Base-by-base conservation (phyloP, 495 filamentous ascomycete genomes). In the Aspergillus heteromorphus region DNA sequence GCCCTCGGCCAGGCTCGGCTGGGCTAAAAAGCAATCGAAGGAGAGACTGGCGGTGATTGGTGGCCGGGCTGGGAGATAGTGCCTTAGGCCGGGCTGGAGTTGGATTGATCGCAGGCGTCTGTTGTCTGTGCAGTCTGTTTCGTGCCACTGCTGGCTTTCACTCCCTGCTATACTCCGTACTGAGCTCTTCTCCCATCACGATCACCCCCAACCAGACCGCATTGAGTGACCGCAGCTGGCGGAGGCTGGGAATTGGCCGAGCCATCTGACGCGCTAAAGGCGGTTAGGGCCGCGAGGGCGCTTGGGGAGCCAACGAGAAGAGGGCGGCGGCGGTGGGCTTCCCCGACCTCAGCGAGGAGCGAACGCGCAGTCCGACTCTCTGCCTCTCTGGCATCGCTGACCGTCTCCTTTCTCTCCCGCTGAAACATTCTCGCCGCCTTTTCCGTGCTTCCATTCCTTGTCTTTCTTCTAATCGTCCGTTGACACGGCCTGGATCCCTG, bases 401-500 rank as follows among this genome's bases (percentile, higher is more conserved):
- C 45, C 53, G 41, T 41, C 57, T 55, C 45, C 52, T 55, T 52
- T 51, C 30, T 20, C 48, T 48, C 47, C 40, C 47, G 21, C 17
- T 41, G 45, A 49, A 20, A 48, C 7, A 27, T 21, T 45, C 40
- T 49, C 17, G 40, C 40, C 19, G 23, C 38, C 55, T 41, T 47
- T 53, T 41, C 20, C 11, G 19, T 38, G 13, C 40, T 42, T 14
- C 48, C 43, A 38, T 53, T 54, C 31, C 45, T 55, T 49, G 18
- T 50, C 40, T 40, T 52, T 50, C 30, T 40, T 45, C 53, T 30
- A 38, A 40, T 47, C 47, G 59, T n/a, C 59, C 42, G 59, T 47
- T 63, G 63, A 56, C 57, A 60, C 63, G 63, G 60, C 49, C 43
- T 45, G 60, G 63, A 59, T 55, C 60, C 25, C 11, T 19, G 63